Base-by-base conservation (phyloP, 2,329 filamentous ascomycete species). In the Aspergillus fumigatus region DNA sequence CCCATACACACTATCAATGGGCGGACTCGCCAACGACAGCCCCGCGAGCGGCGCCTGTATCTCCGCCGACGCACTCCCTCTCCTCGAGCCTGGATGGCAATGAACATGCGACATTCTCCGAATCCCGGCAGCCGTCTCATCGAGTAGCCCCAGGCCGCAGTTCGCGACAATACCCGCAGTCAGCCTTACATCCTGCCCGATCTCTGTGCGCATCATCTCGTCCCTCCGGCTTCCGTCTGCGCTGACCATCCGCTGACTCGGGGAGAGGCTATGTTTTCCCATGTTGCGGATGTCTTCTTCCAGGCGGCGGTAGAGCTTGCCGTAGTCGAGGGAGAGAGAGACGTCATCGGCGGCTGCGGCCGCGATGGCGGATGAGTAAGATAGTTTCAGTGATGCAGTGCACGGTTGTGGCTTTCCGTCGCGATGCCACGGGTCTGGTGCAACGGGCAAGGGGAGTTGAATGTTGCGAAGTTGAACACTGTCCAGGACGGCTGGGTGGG, bases 401-500 rank as follows among this genome's bases (percentile, higher is more conserved):
- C 75, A 73, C 45, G 78, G 78, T 59, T 80, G 78, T 0, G 74
- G 62, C 61, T 79, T 80, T 48, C 65, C 71, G 17, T 64, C 60
- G 17, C 78, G 75, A 54, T 75, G 73, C 78, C 78, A 80, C 57
- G 77, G 70, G 62, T 80, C 78, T 45, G 73, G 73, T 19, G 72
- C 75, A 29, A 74, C 69, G 45, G 75, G 73, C 40, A 78, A 65
- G 35, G 77, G 72, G 48, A 79, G 74, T 47, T 72, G 70, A 58
- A 80, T 74, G 54, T 78, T 67, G 53, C 71, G 75, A 35, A 80
- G 70, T 38, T 67, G 67, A 59, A 78, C 68, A 57, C 68, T 69
- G 61, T 75, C 72, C n/a, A 74, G 67, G 32, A 72, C 65, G 9
- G 65, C 59, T 1, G 71, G 71, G n/a, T 58, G 64, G 29, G 65